Evolutionary conservation across 352 stramenopile species (phyloP).

Genomic region (Blastocystis sp.): DNA sequence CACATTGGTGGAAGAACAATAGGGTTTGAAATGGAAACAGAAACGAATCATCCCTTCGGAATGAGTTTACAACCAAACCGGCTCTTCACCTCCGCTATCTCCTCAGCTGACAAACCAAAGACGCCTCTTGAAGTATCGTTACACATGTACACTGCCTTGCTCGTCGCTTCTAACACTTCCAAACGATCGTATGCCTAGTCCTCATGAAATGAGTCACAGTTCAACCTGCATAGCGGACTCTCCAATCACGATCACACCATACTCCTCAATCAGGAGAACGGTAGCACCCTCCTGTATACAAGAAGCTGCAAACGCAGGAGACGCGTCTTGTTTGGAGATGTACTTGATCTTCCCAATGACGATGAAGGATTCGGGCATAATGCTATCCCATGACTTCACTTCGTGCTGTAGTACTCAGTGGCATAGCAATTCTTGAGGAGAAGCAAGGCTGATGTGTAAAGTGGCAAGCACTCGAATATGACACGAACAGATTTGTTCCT

Average conservation of each 20-base stretch:
- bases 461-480: constrained; percentile 46
- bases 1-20: background rate
- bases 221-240: constrained; percentile 40
- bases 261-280: constrained; percentile 37
- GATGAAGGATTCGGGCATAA: constrained; percentile 50
- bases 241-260: constrained; percentile 25
- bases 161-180: constrained; percentile 57
- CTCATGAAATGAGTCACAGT: background rate
- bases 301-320: background rate
- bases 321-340: background rate
- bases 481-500: background rate
- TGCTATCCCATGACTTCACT: background rate
- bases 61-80: constrained; percentile 32
- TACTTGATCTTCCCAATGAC: constrained; percentile 13
- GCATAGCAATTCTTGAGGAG: background rate
- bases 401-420: background rate
- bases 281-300: background rate
- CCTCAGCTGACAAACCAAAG: background rate
- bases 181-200: constrained; percentile 41
- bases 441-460: constrained; percentile 11
- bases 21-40: background rate
- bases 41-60: background rate
- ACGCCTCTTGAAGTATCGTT: background rate
- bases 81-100: constrained; percentile 21
- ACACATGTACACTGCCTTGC: constrained; percentile 36